phyloP scores from a whole-genome alignment of 139 green algal genomes.

The Chlorella ohadii region DNA sequence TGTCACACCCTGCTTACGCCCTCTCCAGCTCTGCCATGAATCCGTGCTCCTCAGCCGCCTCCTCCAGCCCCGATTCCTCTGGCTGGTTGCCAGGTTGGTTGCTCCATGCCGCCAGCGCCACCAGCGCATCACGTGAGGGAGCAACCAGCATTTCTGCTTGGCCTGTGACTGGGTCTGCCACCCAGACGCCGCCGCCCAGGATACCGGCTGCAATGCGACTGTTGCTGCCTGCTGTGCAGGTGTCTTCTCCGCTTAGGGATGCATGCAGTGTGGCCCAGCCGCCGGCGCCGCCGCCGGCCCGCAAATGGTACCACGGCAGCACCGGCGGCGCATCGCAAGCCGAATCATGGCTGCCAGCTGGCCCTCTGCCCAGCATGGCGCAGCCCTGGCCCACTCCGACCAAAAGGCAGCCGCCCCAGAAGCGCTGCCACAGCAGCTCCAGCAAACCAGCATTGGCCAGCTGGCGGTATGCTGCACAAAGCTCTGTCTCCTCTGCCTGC shows the following conservation, averaged over 20 bases:
- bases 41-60: constrained; percentile 40
- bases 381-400: constrained; percentile 22
- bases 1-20: too few species aligned
- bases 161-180: constrained; percentile 19
- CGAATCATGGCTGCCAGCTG: not conserved
- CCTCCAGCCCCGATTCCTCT: not conserved
- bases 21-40: constrained; percentile 31
- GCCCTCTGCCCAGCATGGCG: constrained; percentile 24
- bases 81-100: not conserved
- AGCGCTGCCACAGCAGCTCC: constrained; percentile 29
- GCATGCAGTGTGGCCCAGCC: constrained; percentile 35
- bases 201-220: not conserved
- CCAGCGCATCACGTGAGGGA: constrained; percentile 25
- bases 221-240: not conserved
- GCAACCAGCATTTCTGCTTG: constrained; percentile 40
- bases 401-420: constrained; percentile 15
- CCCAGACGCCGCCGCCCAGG: constrained; percentile 3
- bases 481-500: not conserved
- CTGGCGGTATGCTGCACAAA: not conserved
- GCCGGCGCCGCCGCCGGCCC: constrained; percentile 3
- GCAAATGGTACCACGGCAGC: constrained; percentile 42
- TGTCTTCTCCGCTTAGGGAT: not conserved
- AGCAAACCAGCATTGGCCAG: not conserved
- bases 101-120: constrained; percentile 14
- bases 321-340: not conserved